Evolutionary conservation across 768 basidiomycete species (phyloP).

Genomic region (Lactifluus pinguis): DNA sequence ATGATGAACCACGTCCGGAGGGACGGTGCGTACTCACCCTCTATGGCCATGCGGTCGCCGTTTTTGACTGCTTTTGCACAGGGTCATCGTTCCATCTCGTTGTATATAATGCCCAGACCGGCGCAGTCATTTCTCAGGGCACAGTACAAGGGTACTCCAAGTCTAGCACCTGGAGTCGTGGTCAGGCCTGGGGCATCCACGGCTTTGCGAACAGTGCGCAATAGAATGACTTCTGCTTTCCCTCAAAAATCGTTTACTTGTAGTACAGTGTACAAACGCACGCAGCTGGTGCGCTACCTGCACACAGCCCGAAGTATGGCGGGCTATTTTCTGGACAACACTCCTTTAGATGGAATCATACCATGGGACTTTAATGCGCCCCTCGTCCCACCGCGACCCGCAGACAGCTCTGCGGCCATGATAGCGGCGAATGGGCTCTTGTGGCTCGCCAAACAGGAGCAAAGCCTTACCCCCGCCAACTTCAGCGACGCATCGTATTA

Average conservation of each 20-base stretch:
- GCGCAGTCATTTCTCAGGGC: slow-evolving; percentile 43
- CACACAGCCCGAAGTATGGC: slow-evolving; percentile 52
- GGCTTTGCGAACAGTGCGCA: slow-evolving; percentile 59
- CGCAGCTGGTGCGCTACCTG: slow-evolving; percentile 42
- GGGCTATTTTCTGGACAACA: slow-evolving; percentile 46
- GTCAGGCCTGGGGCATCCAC: slow-evolving; percentile 64
- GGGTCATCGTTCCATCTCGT: slow-evolving; percentile 43
- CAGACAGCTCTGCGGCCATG: slow-evolving; percentile 63
- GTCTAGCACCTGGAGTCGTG: slow-evolving; percentile 62
- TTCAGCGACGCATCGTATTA: slow-evolving; percentile 30
- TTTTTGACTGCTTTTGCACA: slow-evolving; percentile 3
- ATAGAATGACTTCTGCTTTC: not conserved
- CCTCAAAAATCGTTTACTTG: not conserved
- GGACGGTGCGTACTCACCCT: slow-evolving; percentile 37
- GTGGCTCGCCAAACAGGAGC: slow-evolving; percentile 39
- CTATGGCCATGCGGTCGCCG: not conserved
- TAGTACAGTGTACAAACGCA: slow-evolving; percentile 48
- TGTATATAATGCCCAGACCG: slow-evolving; percentile 59
- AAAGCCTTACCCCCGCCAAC: slow-evolving; percentile 27
- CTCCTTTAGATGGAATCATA: slow-evolving; percentile 54
- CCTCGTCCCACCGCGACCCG: slow-evolving; percentile 43
- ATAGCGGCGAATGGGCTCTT: slow-evolving; percentile 53
- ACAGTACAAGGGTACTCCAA: slow-evolving; percentile 59
- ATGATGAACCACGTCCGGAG: slow-evolving; percentile 55
- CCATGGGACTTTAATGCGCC: slow-evolving; percentile 78